phyloP scores from a whole-genome alignment of 306 rosid genomes.

The Prunus armeniaca region DNA sequence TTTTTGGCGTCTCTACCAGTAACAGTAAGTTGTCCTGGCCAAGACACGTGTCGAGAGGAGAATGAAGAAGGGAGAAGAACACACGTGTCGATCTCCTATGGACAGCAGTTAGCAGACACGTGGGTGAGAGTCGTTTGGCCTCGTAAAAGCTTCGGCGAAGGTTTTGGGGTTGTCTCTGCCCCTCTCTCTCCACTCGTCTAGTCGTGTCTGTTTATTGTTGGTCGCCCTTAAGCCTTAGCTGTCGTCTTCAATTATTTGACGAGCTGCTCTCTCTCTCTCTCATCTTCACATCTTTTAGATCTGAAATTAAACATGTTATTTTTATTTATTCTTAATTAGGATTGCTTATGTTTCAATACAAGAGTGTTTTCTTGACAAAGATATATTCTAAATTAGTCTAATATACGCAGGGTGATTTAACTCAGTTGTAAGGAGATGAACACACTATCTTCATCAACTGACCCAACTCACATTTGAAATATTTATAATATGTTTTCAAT shows the following conservation, averaged over 20 bases:
- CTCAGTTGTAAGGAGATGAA: no score
- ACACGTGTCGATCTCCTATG: constrained; percentile 44
- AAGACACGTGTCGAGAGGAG: constrained; percentile 42
- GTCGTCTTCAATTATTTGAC: constrained; percentile 14
- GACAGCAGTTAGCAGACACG: background rate
- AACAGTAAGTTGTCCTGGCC: constrained; percentile 24
- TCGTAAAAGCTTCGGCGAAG: constrained; percentile 25
- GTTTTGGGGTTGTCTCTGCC: constrained; percentile 1
- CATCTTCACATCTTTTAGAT: background rate
- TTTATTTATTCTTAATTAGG: background rate
- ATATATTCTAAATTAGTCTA: no score
- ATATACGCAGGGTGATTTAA: no score
- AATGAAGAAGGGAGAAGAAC: background rate
- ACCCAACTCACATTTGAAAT: no score
- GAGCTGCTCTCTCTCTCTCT: background rate
- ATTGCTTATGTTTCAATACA: background rate
- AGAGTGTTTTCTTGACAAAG: background rate
- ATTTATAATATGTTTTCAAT: no score
- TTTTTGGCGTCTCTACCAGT: constrained; percentile 39
- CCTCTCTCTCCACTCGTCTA: background rate
- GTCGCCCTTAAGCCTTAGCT: background rate
- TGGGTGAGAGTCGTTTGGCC: constrained; percentile 12
- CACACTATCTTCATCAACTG: no score
- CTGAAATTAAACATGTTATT: background rate
- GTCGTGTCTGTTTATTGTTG: background rate